Percentiles rank a stretch among this genome's conserved stretches.
phyloP scores from a whole-genome alignment of 2,329 filamentous ascomycete genomes.

The Neurospora sp. region DNA sequence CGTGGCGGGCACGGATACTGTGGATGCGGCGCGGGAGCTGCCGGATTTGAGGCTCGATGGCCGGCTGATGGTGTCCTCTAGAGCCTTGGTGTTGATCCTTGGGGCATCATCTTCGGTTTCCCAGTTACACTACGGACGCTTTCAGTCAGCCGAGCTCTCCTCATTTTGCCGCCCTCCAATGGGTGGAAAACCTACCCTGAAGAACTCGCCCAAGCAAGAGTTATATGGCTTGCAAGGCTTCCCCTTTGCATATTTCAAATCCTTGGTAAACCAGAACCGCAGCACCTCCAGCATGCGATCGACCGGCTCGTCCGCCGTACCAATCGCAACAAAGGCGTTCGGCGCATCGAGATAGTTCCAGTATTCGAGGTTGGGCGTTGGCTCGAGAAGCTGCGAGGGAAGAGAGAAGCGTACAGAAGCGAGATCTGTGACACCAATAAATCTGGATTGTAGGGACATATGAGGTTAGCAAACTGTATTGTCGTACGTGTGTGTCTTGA shows the following conservation, averaged over 20 bases:
- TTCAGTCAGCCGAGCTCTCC: slow-evolving; percentile 11
- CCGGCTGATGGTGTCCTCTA: slow-evolving; percentile 26
- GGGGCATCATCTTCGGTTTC: slow-evolving; percentile 74
- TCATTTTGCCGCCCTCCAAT: background rate
- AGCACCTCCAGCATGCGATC: slow-evolving; percentile 92
- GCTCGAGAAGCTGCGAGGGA: slow-evolving; percentile 89
- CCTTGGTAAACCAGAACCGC: slow-evolving; percentile 98
- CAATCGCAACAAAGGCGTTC: slow-evolving; percentile 74
- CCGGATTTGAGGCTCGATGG: slow-evolving; percentile 26
- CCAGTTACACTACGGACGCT: slow-evolving; percentile 70
- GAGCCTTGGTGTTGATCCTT: slow-evolving; percentile 43
- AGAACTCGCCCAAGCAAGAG: slow-evolving; percentile 93
- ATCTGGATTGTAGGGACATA: slow-evolving; percentile 44
- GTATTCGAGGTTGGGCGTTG: slow-evolving; percentile 94
- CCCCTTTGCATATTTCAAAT: slow-evolving; percentile 96
- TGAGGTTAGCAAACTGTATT: background rate
- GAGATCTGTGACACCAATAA: slow-evolving; percentile 93
- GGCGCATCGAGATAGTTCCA: slow-evolving; percentile 97
- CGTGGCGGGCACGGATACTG: slow-evolving; percentile 42
- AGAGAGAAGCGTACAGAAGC: slow-evolving; percentile 93
- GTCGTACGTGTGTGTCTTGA: background rate
- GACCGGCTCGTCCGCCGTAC: slow-evolving; percentile 81
- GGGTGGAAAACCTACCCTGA: slow-evolving; percentile 55
- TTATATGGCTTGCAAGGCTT: slow-evolving; percentile 99
- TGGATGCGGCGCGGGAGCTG: slow-evolving; percentile 37